A percentile compares a stretch with the other conserved stretches of the same genome.
Evolutionary conservation across 1,284 basidiomycete genomes (phyloP).

Genomic region (Volvariella volvacea): DNA sequence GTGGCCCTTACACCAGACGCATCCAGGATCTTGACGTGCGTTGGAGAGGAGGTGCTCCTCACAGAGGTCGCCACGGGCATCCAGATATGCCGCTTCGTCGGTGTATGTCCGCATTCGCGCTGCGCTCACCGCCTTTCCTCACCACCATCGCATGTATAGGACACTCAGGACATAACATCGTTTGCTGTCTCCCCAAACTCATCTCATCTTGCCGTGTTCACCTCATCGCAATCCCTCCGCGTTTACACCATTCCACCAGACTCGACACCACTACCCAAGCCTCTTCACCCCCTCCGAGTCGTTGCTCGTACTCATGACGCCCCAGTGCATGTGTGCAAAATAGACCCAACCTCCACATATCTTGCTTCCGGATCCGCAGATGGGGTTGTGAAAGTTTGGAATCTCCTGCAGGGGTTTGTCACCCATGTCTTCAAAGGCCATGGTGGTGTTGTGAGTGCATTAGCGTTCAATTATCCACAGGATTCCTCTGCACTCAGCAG

Average conservation of each 20-base stretch:
- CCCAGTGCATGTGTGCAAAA: slow-evolving; percentile 83
- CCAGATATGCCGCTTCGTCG: slow-evolving; percentile 74
- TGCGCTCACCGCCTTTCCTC: slow-evolving; percentile 7
- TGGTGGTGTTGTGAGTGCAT: slow-evolving; percentile 90
- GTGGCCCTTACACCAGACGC: slow-evolving; percentile 81
- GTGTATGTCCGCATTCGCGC: slow-evolving; percentile 45
- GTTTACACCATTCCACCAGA: slow-evolving; percentile 56
- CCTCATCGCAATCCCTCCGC: slow-evolving; percentile 61
- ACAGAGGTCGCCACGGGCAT: slow-evolving; percentile 74
- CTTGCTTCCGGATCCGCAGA: slow-evolving; percentile 95
- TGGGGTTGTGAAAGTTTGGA: slow-evolving; percentile 96
- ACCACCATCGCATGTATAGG: slow-evolving; percentile 31
- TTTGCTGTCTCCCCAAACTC: slow-evolving; percentile 63
- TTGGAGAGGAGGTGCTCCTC: slow-evolving; percentile 80
- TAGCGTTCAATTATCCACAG: slow-evolving; percentile 74
- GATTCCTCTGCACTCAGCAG: slow-evolving; percentile 42
- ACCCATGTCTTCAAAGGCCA: slow-evolving; percentile 97
- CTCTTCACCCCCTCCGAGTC: slow-evolving; percentile 61
- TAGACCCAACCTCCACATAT: slow-evolving; percentile 85
- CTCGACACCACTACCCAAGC: slow-evolving; percentile 35
- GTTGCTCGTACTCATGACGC: slow-evolving; percentile 85
- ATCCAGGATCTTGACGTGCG: slow-evolving; percentile 74
- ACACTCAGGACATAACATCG: slow-evolving; percentile 56
- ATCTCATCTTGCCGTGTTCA: slow-evolving; percentile 60
- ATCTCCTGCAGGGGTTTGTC: slow-evolving; percentile 80